phyloP scores from a whole-genome alignment of 192 early-diverging fungal species.

The Umbelopsis sp. region DNA sequence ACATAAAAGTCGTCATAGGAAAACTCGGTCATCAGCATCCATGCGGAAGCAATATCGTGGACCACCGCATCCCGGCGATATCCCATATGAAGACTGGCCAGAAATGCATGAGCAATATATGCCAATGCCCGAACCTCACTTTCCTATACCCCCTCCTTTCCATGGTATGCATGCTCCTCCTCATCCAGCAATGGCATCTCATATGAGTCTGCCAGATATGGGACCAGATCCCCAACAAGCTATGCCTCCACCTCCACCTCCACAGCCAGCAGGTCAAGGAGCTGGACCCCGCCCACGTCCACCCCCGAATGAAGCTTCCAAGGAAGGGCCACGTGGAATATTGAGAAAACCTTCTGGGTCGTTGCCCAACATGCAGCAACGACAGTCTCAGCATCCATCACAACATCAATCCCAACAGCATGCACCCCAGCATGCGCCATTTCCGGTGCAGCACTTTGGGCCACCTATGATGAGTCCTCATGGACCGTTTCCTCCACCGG shows the following conservation, averaged over 20 bases:
- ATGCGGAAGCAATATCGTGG: not conserved
- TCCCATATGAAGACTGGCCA: constrained; percentile 6
- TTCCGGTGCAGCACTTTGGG: constrained; percentile 14
- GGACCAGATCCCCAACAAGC: not conserved
- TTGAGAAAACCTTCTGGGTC: constrained; percentile 5
- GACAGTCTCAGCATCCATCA: constrained; percentile 4
- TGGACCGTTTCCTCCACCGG: constrained; percentile 9
- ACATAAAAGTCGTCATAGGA: not conserved
- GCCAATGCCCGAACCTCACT: constrained; percentile 15
- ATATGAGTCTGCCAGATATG: constrained; percentile 6
- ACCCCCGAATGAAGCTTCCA: not conserved
- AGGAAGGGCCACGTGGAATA: constrained; percentile 16
- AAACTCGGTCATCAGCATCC: constrained; percentile 1
- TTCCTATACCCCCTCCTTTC: constrained; percentile 11
- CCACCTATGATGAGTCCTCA: constrained; percentile 16
- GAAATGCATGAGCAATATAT: constrained; percentile 6
- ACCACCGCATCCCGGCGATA: not conserved
- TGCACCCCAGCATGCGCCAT: constrained; percentile 18
- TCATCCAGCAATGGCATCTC: constrained; percentile 13
- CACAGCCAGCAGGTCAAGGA: not conserved
- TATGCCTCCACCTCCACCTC: not conserved
- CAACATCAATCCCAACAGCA: constrained; percentile 23
- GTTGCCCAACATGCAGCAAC: not conserved
- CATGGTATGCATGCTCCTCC: not conserved
- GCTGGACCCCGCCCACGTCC: not conserved